phyloP scores from a whole-genome alignment of 2,329 filamentous ascomycete species.

The Fusarium fujikuroi region DNA sequence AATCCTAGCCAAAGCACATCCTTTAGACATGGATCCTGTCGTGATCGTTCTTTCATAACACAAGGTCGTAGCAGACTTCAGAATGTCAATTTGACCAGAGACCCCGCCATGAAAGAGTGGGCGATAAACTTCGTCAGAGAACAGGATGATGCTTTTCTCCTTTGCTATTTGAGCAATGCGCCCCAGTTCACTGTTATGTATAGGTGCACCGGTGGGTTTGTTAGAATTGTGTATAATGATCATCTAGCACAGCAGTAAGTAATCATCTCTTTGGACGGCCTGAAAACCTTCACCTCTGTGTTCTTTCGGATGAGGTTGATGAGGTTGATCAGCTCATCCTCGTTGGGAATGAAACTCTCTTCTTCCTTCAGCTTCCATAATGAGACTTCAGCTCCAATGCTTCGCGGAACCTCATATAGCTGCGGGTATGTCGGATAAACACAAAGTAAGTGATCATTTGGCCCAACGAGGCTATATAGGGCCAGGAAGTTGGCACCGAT shows the following conservation, averaged over 20 bases:
- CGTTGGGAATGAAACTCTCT: slow-evolving; percentile 73
- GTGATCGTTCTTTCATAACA: slow-evolving; percentile 77
- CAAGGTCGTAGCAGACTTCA: slow-evolving; percentile 73
- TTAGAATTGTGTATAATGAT: slow-evolving; percentile 76
- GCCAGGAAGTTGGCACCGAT: slow-evolving; percentile 87
- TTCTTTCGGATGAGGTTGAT: slow-evolving; percentile 73
- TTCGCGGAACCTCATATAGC: slow-evolving; percentile 78
- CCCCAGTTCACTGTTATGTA: slow-evolving; percentile 69
- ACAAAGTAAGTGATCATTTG: slow-evolving; percentile 85
- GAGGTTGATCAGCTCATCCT: slow-evolving; percentile 72
- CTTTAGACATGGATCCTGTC: slow-evolving; percentile 87
- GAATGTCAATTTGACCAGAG: slow-evolving; percentile 63
- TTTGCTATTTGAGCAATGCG: slow-evolving; percentile 72
- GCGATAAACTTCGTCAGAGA: slow-evolving; percentile 85
- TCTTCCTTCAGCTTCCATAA: slow-evolving; percentile 77
- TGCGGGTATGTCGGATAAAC: slow-evolving; percentile 91
- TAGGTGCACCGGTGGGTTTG: slow-evolving; percentile 81
- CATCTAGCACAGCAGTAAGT: slow-evolving; percentile 47
- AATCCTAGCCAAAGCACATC: slow-evolving; percentile 84
- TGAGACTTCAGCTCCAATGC: slow-evolving; percentile 79
- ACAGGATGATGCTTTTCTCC: slow-evolving; percentile 70
- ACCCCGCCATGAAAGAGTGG: slow-evolving; percentile 77
- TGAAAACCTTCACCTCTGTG: slow-evolving; percentile 68
- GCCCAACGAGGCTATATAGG: slow-evolving; percentile 76
- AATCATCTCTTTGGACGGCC: neutral